Conservation (phyloP, 2,329 filamentous ascomycete species). For the Neofusicoccum cordaticola region DNA sequence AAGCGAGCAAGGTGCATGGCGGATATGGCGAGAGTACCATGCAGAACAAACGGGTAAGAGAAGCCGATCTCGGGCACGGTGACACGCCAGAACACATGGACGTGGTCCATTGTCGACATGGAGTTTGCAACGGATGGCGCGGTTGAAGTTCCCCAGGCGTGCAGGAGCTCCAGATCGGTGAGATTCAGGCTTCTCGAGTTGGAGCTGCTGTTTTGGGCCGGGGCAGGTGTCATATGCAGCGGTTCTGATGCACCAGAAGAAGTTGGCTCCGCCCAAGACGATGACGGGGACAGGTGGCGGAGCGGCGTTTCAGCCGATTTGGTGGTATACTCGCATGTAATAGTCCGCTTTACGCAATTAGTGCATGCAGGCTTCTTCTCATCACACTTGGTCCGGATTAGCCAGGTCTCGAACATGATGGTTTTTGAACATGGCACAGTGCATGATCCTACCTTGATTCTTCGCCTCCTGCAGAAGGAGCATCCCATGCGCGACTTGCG, state of each 20-base stretch:
- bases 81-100: neutral
- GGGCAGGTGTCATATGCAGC: slow-evolving; percentile 11
- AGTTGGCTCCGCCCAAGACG: neutral
- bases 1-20: neutral
- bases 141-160: neutral
- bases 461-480: slow-evolving; percentile 9
- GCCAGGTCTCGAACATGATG: neutral
- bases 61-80: neutral
- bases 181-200: neutral
- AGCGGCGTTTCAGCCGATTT: neutral
- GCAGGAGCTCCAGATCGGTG: neutral
- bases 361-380: slow-evolving; percentile 30
- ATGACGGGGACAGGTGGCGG: no score
- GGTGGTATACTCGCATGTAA: slow-evolving; percentile 21
- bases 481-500: slow-evolving; percentile 11
- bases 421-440: neutral
- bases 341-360: slow-evolving; percentile 31
- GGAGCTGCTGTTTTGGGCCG: neutral
- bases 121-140: neutral
- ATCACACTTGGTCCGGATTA: slow-evolving; percentile 24
- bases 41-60: neutral
- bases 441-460: slow-evolving; percentile 3
- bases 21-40: neutral
- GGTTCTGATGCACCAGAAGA: slow-evolving; percentile 18
- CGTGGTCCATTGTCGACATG: slow-evolving; percentile 17